Conservation (phyloP, 192 early-diverging fungal genomes). For the Coemansia sp. region DNA sequence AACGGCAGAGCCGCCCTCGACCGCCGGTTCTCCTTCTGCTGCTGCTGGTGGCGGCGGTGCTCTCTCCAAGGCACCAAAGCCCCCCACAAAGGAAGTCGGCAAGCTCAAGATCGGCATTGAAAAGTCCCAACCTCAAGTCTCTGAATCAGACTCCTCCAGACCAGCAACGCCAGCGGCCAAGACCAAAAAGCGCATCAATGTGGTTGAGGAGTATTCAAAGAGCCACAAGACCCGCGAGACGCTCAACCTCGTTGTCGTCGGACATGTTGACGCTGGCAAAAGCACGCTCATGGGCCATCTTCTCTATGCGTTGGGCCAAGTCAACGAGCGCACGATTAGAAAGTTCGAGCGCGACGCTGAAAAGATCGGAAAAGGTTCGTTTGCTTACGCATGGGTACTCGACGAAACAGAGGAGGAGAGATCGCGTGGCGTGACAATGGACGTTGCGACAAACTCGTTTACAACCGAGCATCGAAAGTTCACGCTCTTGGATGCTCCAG, state of each 20-base stretch:
- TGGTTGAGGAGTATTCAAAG: conserved; percentile 42
- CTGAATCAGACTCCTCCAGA: conserved; percentile 13
- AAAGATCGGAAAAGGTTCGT: conserved; percentile 91
- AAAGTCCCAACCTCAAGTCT: conserved; percentile 13
- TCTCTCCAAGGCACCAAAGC: neutral
- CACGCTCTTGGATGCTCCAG: conserved; percentile 93
- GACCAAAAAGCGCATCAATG: conserved; percentile 33
- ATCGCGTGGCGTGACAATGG: conserved; percentile 91
- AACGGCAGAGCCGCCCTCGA: neutral
- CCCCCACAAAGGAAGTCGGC: conserved; percentile 26
- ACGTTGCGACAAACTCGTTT: conserved; percentile 89
- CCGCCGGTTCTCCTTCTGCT: neutral
- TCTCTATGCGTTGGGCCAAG: conserved; percentile 83
- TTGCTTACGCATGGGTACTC: conserved; percentile 97
- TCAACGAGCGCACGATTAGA: conserved; percentile 80
- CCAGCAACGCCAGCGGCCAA: conserved; percentile 18
- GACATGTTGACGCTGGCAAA: conserved; percentile 98
- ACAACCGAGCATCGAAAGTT: conserved; percentile 74
- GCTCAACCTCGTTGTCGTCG: conserved; percentile 86
- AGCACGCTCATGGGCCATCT: conserved; percentile 96
- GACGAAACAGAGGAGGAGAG: conserved; percentile 95
- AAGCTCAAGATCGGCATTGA: conserved; percentile 23
- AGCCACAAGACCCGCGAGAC: conserved; percentile 58
- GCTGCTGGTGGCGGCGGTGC: too few species aligned
- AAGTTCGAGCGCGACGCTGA: conserved; percentile 90